phyloP scores from a whole-genome alignment of 805 yeast genomes.

The Starmerella stigmatis region DNA sequence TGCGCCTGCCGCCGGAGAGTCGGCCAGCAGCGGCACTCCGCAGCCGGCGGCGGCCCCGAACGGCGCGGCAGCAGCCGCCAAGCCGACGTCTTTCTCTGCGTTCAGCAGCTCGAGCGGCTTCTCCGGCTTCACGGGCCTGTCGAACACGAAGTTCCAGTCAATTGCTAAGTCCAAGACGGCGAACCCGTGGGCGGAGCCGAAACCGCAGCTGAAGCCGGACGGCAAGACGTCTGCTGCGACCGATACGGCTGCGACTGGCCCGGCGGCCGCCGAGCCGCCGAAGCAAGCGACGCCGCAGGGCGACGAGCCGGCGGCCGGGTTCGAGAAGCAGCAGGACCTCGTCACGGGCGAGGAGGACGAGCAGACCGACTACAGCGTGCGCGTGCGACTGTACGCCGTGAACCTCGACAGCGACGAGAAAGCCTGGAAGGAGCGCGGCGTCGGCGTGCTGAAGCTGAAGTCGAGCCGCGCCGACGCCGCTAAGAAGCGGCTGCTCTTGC shows the following conservation, averaged over 20 bases:
- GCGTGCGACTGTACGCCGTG: conserved; percentile 65
- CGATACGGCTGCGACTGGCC: conserved; percentile 13
- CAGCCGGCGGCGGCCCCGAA: too few species aligned
- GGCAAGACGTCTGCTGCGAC: conserved; percentile 2
- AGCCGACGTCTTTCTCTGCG: conserved; percentile 10
- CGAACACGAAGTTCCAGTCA: neutral
- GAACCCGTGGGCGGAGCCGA: conserved; percentile 47
- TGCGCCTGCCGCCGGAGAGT: too few species aligned
- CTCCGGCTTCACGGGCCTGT: too few species aligned
- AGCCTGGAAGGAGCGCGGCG: conserved; percentile 96
- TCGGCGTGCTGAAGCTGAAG: conserved; percentile 79
- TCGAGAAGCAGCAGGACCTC: conserved; percentile 31
- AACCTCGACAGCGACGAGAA: conserved; percentile 51
- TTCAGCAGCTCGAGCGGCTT: conserved; percentile 7
- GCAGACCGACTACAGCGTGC: conserved; percentile 50
- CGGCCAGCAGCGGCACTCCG: too few species aligned
- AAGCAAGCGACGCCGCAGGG: neutral
- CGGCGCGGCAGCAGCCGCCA: too few species aligned
- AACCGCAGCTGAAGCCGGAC: conserved; percentile 3
- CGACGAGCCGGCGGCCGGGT: conserved; percentile 28
- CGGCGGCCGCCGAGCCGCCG: neutral
- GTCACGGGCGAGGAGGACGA: conserved; percentile 92
- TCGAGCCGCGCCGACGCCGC: conserved; percentile 24
- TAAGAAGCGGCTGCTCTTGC: conserved; percentile 70
- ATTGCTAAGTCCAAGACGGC: neutral